Evolutionary conservation across 2,329 filamentous ascomycete genomes (phyloP).

Genomic region (Fusarium xyrophilum): DNA sequence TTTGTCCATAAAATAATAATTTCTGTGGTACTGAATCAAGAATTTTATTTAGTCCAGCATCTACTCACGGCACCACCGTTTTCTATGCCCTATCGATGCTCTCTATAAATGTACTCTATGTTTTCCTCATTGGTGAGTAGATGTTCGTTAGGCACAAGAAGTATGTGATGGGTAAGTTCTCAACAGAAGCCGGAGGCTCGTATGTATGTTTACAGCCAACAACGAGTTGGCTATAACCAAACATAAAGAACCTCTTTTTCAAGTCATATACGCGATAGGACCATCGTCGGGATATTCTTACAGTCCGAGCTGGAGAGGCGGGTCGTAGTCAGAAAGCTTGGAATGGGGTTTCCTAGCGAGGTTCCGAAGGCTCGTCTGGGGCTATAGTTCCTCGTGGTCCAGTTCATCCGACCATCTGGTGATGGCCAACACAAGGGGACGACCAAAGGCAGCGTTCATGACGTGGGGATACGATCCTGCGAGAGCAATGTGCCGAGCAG

Average conservation of each 20-base stretch:
- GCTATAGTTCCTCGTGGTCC: not conserved
- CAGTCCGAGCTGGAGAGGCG: too few species aligned
- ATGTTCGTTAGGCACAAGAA: too few species aligned
- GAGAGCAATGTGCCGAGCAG: not conserved
- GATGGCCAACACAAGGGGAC: not conserved
- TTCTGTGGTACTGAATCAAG: rapidly evolving
- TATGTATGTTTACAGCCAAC: too few species aligned
- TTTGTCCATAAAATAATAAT: rapidly evolving
- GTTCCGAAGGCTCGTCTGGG: not conserved
- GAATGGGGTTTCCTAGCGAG: rapidly evolving
- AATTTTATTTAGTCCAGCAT: too few species aligned
- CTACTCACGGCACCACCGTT: not conserved
- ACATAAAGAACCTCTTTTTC: too few species aligned
- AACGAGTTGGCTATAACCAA: too few species aligned
- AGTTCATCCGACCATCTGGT: not conserved
- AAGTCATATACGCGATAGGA: too few species aligned
- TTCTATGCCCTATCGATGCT: rapidly evolving
- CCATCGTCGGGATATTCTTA: too few species aligned
- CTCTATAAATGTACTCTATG: not conserved
- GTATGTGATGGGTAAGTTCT: too few species aligned
- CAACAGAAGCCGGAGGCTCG: too few species aligned
- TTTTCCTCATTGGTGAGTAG: not conserved
- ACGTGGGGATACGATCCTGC: not conserved
- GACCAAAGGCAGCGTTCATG: not conserved
- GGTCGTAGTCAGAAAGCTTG: not conserved